Evolutionary conservation across 768 basidiomycete species (phyloP).

Genomic region (Lactarius hengduanensis): DNA sequence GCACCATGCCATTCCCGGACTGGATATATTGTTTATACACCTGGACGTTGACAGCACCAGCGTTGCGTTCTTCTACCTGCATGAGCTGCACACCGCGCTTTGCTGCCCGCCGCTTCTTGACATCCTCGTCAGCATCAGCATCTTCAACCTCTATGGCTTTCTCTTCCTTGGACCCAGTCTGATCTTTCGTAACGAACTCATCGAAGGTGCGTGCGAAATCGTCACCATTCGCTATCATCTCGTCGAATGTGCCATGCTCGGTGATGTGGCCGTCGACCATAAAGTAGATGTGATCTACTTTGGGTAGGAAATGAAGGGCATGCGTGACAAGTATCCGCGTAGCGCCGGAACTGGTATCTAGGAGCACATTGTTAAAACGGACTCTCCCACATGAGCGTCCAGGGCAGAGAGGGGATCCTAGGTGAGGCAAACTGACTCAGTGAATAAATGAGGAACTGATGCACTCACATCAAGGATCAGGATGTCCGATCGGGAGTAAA

Average conservation of each 20-base stretch:
- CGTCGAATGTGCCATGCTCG: slow-evolving; percentile 76
- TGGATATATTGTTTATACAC: slow-evolving; percentile 63
- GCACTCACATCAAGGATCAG: slow-evolving; percentile 70
- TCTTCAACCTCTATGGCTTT: slow-evolving; percentile 40
- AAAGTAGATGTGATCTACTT: slow-evolving; percentile 83
- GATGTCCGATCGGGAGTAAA: slow-evolving; percentile 84
- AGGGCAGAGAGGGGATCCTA: slow-evolving; percentile 86
- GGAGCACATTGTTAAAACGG: slow-evolving; percentile 80
- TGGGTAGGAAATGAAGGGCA: slow-evolving; percentile 84
- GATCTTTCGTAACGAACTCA: slow-evolving; percentile 62
- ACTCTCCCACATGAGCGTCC: slow-evolving; percentile 89
- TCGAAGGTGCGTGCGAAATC: slow-evolving; percentile 53
- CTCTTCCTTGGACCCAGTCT: slow-evolving; percentile 47
- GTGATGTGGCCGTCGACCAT: slow-evolving; percentile 73
- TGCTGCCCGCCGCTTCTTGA: slow-evolving; percentile 39
- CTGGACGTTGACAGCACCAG: slow-evolving; percentile 58
- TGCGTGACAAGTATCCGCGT: slow-evolving; percentile 91
- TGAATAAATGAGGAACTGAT: too few relatives aligned
- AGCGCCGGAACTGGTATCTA: slow-evolving; percentile 58
- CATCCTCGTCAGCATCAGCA: slow-evolving; percentile 38
- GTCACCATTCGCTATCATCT: slow-evolving; percentile 61
- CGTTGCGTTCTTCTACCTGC: slow-evolving; percentile 82
- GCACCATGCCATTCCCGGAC: slow-evolving; percentile 64
- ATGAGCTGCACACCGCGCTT: slow-evolving; percentile 57
- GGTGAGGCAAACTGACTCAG: too few relatives aligned